Conservation (phyloP, 1,139 yeast species). For the Taphrina deformans region DNA sequence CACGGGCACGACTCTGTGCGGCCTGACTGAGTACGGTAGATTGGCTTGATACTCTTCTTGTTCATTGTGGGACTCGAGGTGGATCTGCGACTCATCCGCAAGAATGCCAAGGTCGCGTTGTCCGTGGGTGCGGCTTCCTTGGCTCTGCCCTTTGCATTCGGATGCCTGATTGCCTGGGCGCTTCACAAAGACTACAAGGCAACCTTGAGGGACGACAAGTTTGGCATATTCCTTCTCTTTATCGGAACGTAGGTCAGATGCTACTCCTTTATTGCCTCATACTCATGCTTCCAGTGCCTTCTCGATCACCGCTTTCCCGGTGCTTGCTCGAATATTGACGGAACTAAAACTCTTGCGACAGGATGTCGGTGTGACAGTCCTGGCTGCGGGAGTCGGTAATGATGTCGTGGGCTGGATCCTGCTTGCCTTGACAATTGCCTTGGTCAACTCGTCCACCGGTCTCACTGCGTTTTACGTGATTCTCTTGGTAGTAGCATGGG, state of each 20-base stretch:
- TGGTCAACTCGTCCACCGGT: conserved; percentile 70
- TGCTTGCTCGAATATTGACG: conserved; percentile 71
- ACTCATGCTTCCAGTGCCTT: conserved; percentile 71
- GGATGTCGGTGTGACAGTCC: conserved; percentile 72
- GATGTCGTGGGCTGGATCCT: conserved; percentile 82
- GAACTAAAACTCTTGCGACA: conserved; percentile 69
- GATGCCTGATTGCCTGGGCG: conserved; percentile 69
- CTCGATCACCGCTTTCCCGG: conserved; percentile 83
- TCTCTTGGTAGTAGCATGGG: conserved; percentile 67
- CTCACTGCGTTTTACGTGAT: conserved; percentile 68
- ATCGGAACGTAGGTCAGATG: conserved; percentile 36
- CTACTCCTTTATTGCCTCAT: too few relatives aligned
- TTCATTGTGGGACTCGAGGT: conserved; percentile 78
- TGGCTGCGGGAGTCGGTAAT: conserved; percentile 78
- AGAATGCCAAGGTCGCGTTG: conserved; percentile 60
- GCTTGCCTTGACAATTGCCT: conserved; percentile 69
- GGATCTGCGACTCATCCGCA: conserved; percentile 62
- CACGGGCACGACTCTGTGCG: neutral
- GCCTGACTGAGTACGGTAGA: conserved; percentile 41
- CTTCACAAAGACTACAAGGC: conserved; percentile 57
- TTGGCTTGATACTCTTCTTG: conserved; percentile 67
- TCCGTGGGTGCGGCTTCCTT: conserved; percentile 68
- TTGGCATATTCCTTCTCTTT: conserved; percentile 40
- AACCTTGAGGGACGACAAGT: conserved; percentile 41
- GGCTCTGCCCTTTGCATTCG: conserved; percentile 75